Percentiles rank a stretch among this genome's conserved stretches.
Conservation (phyloP, 768 basidiomycete genomes). For the Phaffia australis region DNA sequence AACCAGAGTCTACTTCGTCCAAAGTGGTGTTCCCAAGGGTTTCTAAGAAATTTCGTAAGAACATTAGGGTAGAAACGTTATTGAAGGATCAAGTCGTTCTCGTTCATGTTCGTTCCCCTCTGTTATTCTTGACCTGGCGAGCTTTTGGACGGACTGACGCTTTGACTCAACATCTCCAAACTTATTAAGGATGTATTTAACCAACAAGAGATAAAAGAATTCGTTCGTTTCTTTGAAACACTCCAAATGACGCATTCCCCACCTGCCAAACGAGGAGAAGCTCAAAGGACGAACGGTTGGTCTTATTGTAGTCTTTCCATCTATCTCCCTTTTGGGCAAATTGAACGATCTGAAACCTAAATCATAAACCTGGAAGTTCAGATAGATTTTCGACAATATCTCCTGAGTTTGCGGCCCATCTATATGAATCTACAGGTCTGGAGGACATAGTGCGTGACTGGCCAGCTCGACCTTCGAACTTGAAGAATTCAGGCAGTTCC, state of each 20-base stretch:
- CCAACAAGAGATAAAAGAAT: slow-evolving; percentile 10
- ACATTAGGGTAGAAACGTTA: slow-evolving; percentile 14
- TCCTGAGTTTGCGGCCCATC: slow-evolving; percentile 4
- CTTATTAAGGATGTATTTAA: slow-evolving; percentile 11
- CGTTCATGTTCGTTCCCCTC: slow-evolving; percentile 9
- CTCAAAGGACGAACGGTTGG: slow-evolving; percentile 20
- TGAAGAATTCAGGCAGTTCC: not conserved
- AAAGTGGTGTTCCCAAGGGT: slow-evolving; percentile 1
- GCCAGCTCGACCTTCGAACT: slow-evolving; percentile 15
- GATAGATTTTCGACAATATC: slow-evolving; percentile 19
- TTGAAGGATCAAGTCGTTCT: slow-evolving; percentile 23
- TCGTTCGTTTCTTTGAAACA: slow-evolving; percentile 12
- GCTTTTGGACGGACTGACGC: not conserved
- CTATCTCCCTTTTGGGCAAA: not conserved
- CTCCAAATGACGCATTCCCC: slow-evolving; percentile 16
- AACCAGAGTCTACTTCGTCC: not conserved
- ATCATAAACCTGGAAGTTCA: no score
- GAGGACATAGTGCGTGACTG: slow-evolving; percentile 9
- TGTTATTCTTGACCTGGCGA: not conserved
- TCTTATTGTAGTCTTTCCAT: not conserved
- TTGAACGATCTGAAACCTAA: not conserved
- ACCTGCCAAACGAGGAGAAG: slow-evolving; percentile 22
- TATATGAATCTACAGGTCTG: slow-evolving; percentile 13
- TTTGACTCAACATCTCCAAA: not conserved
- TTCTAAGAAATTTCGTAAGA: slow-evolving; percentile 12